A percentile compares a stretch with the other conserved stretches of the same genome.
phyloP scores from a whole-genome alignment of 345 rosid genomes.

The Kandelia obovata region DNA sequence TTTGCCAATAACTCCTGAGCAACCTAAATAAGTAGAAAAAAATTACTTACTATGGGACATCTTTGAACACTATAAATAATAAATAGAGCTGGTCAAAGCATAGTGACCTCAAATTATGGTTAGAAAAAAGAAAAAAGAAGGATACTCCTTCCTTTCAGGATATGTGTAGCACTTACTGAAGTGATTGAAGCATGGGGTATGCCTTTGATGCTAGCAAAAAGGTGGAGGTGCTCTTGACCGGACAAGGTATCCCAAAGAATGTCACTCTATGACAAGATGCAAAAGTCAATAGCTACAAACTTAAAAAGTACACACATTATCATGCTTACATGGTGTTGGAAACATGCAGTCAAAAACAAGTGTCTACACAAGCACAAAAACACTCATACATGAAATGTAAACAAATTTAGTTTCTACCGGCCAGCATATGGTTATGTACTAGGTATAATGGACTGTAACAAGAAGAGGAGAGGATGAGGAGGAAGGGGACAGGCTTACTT shows the following conservation, averaged over 20 bases:
- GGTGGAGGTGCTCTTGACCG: constrained; percentile 83
- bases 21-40: constrained; percentile 30
- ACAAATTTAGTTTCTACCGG: too few species aligned
- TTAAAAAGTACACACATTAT: neutral
- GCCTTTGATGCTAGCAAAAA: constrained; percentile 80
- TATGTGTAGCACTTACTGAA: constrained; percentile 37
- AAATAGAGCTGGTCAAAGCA: neutral
- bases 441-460: too few species aligned
- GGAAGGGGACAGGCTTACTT: constrained; percentile 34
- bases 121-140: neutral
- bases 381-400: neutral
- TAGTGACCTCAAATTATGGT: constrained; percentile 4
- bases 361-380: neutral
- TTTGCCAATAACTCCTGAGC: constrained; percentile 63
- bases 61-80: neutral
- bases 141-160: neutral
- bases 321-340: neutral
- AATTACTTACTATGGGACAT: too few species aligned
- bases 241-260: constrained; percentile 86
- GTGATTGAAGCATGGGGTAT: constrained; percentile 54
- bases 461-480: neutral
- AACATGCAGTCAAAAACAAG: neutral
- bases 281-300: constrained; percentile 15
- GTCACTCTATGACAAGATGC: constrained; percentile 50
- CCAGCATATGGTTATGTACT: too few species aligned